These are phyloP conservation scores for Chaetomium sp. DNA, from an alignment of 2,329 filamentous ascomycete species.

Conservation along the genomic window DNA sequence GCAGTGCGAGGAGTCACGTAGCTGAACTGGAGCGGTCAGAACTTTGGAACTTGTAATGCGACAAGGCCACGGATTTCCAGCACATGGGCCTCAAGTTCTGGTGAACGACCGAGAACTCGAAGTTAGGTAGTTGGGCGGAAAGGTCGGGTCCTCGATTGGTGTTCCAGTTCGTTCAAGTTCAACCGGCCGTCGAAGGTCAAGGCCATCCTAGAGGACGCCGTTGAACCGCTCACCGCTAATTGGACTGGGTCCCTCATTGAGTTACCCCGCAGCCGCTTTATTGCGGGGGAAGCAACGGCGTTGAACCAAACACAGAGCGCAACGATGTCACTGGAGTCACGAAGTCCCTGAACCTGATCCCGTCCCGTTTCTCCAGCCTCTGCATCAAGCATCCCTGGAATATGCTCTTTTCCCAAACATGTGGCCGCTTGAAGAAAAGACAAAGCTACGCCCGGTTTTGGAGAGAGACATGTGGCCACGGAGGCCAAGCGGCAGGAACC, in stretches of 20 bases:
- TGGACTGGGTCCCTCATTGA: background rate
- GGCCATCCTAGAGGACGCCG: background rate
- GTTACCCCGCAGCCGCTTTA: background rate
- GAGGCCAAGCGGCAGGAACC: background rate
- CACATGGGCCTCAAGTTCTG: background rate
- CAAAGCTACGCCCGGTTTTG: background rate
- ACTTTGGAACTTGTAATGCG: no score
- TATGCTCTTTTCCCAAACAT: background rate
- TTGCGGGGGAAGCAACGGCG: background rate
- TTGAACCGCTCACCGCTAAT: conserved; percentile 2
- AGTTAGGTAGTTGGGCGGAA: background rate
- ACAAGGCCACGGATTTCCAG: background rate
- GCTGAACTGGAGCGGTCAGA: no score
- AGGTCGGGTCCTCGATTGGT: background rate
- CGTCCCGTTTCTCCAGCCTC: background rate
- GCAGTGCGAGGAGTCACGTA: no score
- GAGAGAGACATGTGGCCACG: background rate
- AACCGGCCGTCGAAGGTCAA: background rate
- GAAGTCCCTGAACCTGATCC: background rate
- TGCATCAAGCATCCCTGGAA: background rate
- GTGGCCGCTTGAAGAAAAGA: background rate
- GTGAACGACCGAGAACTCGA: background rate
- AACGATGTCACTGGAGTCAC: background rate
- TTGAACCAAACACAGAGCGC: background rate
- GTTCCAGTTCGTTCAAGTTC: no score